Evolutionary conservation across 2,329 filamentous ascomycete genomes (phyloP).

Genomic region (Xylogone sp.): DNA sequence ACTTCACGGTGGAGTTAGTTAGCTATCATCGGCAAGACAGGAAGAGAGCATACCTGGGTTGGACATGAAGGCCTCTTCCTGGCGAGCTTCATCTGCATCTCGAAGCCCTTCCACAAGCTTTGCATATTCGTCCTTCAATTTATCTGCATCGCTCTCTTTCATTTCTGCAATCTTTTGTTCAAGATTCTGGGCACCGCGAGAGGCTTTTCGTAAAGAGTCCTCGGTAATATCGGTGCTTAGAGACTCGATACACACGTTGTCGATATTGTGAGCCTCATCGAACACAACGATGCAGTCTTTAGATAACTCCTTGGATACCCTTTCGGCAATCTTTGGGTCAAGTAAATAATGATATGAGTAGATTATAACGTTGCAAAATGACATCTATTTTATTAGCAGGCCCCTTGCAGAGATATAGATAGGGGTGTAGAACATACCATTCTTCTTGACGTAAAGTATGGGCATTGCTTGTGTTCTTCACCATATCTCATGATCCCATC

Average conservation of each 20-base stretch:
- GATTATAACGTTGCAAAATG: conserved; percentile 98
- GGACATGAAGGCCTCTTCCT: conserved; percentile 95
- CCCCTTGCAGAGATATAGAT: not conserved
- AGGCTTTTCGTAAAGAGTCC: conserved; percentile 87
- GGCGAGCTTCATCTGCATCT: conserved; percentile 81
- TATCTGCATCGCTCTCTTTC: conserved; percentile 92
- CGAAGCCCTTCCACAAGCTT: conserved; percentile 91
- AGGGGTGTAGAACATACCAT: conserved; percentile 60
- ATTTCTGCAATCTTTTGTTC: conserved; percentile 90
- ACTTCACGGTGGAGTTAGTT: conserved; percentile 42
- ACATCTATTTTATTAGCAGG: conserved; percentile 60
- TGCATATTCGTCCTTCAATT: conserved; percentile 90
- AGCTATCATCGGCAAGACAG: not conserved
- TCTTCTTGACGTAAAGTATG: conserved; percentile 90
- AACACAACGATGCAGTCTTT: conserved; percentile 99
- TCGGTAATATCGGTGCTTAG: conserved; percentile 96
- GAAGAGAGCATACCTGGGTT: conserved; percentile 56
- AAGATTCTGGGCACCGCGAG: conserved; percentile 83
- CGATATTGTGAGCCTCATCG: conserved; percentile 98
- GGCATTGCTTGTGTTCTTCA: conserved; percentile 93
- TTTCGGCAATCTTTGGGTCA: conserved; percentile 94
- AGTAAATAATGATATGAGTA: conserved; percentile 99
- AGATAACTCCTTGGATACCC: conserved; percentile 91
- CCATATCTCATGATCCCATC: conserved; percentile 87
- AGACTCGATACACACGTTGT: conserved; percentile 98